phyloP scores from a whole-genome alignment of 2,329 filamentous ascomycete species.

The Tolypocladium capitatum region DNA sequence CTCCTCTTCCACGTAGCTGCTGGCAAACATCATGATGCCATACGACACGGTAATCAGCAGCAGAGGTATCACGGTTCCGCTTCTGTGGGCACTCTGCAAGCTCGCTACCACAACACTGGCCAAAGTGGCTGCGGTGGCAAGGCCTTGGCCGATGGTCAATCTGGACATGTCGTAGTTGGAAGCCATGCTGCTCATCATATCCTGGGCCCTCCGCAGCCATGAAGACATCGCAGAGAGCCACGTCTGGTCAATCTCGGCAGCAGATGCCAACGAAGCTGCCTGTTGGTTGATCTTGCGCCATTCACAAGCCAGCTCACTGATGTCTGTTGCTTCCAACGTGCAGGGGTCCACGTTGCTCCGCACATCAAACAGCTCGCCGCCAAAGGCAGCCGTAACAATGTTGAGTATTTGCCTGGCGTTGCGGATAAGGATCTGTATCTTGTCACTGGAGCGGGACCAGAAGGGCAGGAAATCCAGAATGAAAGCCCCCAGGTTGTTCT shows the following conservation, averaged over 20 bases:
- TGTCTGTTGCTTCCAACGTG: slow-evolving; percentile 19
- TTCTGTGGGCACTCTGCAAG: slow-evolving; percentile 3
- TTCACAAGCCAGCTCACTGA: slow-evolving; percentile 52
- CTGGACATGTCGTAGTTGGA: slow-evolving; percentile 75
- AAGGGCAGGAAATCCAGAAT: slow-evolving; percentile 67
- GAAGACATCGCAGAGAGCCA: slow-evolving; percentile 31
- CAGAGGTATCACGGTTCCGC: slow-evolving; percentile 26
- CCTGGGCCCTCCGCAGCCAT: slow-evolving; percentile 63
- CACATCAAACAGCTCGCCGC: slow-evolving; percentile 27
- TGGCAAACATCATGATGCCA: slow-evolving; percentile 89
- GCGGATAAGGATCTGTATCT: slow-evolving; percentile 54
- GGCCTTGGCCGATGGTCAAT: slow-evolving; percentile 34
- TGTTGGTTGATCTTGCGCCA: slow-evolving; percentile 36
- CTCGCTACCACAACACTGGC: slow-evolving; percentile 5
- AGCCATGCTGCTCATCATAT: slow-evolving; percentile 73
- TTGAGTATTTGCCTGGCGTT: slow-evolving; percentile 73
- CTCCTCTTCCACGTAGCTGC: slow-evolving; percentile 95
- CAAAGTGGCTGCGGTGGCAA: slow-evolving; percentile 20
- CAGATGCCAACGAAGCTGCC: slow-evolving; percentile 10
- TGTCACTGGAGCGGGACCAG: slow-evolving; percentile 46
- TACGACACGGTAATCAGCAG: slow-evolving; percentile 47
- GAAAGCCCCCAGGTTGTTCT: slow-evolving; percentile 81
- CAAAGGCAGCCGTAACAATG: slow-evolving; percentile 64
- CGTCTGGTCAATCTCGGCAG: slow-evolving; percentile 17
- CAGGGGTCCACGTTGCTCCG: slow-evolving; percentile 22